Evolutionary conservation across 2,329 filamentous ascomycete species (phyloP), one percentile per base, ranked within the genome.

Genomic region (Mycosphaerella arachidis): DNA sequence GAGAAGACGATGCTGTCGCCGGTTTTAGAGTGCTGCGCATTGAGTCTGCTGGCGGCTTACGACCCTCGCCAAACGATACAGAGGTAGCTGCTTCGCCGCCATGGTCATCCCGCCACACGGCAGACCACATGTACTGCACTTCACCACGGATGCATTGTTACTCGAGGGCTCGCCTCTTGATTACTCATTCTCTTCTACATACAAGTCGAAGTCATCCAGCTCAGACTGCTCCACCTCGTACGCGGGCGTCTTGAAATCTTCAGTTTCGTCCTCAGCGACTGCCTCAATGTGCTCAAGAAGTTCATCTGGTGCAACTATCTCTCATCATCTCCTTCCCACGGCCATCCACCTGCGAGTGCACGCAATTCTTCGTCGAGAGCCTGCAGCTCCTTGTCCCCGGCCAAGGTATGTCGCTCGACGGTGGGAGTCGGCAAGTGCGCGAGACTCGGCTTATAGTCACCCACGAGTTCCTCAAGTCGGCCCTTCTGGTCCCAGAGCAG

Each of bases 201-300:
- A 59, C 43, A 30, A 48, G 37, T 66, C 63, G 40, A 66, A 66
- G 13, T 63, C 63, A 43, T 63, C 60, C 12, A 63, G 35, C 40
- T 65, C 63, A 45, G 33, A 57, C 10, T 27, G 31, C 18, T 56
- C 56, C 40, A 55, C 48, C 50, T 52, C 48, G 20, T 31, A 18
- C 43, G 27, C 18, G n/a, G n/a, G 2, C 16, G 29, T 35, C 8
- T 8, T 24, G 9, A 24, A 7, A n/a, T 40, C 20, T 6, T 53
- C 9, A 20, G 4, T 20, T 18, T 48, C 24, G 13, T 50, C 35
- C 29, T 20, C 40, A 13, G 43, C 29, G 7, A 30, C 24, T 4
- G 30, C 37, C 46, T 46, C 54, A 16, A 13, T 24, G 16, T 27
- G 18, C 1, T 27, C 46, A 24, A 9, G 7, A 1, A 1, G 9